Evolutionary conservation across 805 yeast genomes (phyloP).

Genomic region (Lipomyces oligophaga): DNA sequence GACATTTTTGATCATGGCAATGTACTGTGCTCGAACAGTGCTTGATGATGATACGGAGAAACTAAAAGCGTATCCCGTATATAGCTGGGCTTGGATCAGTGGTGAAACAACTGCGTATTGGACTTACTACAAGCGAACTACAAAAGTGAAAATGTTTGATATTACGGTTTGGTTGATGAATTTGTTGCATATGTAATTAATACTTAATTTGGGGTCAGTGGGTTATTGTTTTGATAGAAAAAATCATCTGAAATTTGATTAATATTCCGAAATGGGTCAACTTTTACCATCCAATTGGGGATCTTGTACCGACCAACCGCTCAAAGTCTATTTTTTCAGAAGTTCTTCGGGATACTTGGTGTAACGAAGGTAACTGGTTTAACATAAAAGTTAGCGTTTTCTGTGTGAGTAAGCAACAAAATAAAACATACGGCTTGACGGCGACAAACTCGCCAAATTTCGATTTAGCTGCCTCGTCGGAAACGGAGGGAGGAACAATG

Average conservation of each 20-base stretch:
- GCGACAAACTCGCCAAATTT: constrained; percentile 83
- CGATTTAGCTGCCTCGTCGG: constrained; percentile 71
- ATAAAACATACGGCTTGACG: constrained; percentile 66
- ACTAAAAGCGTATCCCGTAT: background rate
- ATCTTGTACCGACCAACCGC: no score
- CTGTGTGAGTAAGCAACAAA: background rate
- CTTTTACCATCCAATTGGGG: no score
- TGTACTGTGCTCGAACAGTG: constrained; percentile 79
- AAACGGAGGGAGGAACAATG: constrained; percentile 81
- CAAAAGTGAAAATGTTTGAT: constrained; percentile 11
- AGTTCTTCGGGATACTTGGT: constrained; percentile 32
- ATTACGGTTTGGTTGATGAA: constrained; percentile 13
- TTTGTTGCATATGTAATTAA: background rate
- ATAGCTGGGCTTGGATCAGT: background rate
- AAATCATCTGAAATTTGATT: no score
- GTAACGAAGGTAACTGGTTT: constrained; percentile 19
- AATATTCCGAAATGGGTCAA: no score
- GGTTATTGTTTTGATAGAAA: no score
- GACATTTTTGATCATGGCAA: constrained; percentile 83
- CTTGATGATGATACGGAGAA: constrained; percentile 49
- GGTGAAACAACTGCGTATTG: constrained; percentile 4
- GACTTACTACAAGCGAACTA: constrained; percentile 8
- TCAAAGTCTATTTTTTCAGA: constrained; percentile 18
- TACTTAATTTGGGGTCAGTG: no score
- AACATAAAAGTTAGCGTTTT: background rate